Percentiles rank a stretch among this genome's conserved stretches.
Conservation (phyloP, 257 asterid species). For the Cordia subcordata region DNA sequence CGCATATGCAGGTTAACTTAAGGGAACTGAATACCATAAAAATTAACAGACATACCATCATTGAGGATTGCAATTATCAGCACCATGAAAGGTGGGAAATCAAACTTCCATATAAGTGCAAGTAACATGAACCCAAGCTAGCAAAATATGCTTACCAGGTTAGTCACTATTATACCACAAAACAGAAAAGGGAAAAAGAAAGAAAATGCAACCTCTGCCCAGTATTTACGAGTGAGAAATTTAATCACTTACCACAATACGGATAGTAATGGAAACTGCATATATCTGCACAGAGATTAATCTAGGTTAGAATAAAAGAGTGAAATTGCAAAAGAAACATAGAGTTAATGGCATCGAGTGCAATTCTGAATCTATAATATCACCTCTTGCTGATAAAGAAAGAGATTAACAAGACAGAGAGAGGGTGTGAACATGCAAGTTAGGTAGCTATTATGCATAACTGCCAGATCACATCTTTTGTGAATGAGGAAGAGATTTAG, state of each 20-base stretch:
- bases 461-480: too few relatives aligned
- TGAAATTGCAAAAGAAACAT: not conserved
- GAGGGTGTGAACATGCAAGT: too few relatives aligned
- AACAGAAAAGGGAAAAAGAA: not conserved
- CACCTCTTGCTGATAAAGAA: too few relatives aligned
- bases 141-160: not conserved
- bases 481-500: too few relatives aligned
- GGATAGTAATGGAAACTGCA: slow-evolving; percentile 50
- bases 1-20: not conserved
- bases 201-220: not conserved
- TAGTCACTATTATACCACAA: not conserved
- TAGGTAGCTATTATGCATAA: too few relatives aligned
- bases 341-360: not conserved
- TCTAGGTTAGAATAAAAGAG: not conserved
- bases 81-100: slow-evolving; percentile 49
- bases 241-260: slow-evolving; percentile 31
- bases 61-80: slow-evolving; percentile 43
- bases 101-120: slow-evolving; percentile 37
- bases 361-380: not conserved
- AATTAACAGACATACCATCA: slow-evolving; percentile 25
- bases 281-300: slow-evolving; percentile 25
- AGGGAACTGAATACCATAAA: not conserved
- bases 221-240: not conserved
- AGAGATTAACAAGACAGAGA: too few relatives aligned
- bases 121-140: slow-evolving; percentile 40